Conservation (phyloP, 805 yeast genomes). For the Ogataea dorogensis region DNA sequence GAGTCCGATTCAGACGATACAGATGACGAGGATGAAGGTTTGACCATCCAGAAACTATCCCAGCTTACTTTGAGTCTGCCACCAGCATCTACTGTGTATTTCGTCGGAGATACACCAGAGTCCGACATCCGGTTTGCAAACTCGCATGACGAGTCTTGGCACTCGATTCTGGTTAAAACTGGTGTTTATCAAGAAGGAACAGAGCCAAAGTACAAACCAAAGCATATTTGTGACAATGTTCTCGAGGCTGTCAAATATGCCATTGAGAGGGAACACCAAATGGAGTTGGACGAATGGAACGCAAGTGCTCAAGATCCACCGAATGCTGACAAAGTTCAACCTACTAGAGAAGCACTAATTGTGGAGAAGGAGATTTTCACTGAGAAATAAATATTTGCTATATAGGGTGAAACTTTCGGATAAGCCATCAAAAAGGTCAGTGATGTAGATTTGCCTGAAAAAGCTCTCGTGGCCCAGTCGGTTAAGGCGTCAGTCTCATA, state of each 20-base stretch:
- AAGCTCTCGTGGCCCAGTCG: conserved; percentile 40
- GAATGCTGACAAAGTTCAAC: conserved; percentile 31
- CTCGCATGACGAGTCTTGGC: conserved; percentile 83
- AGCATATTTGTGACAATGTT: conserved; percentile 68
- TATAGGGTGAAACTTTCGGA: too few relatives aligned
- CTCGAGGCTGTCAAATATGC: conserved; percentile 82
- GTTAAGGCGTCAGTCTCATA: conserved; percentile 42
- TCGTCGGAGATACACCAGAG: conserved; percentile 90
- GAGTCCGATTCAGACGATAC: conserved; percentile 33
- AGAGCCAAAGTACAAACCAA: conserved; percentile 75
- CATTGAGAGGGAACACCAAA: conserved; percentile 73
- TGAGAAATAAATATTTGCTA: conserved; percentile 11
- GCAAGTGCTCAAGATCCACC: conserved; percentile 30
- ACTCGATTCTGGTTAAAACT: conserved; percentile 78
- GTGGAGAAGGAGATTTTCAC: conserved; percentile 37
- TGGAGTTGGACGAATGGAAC: conserved; percentile 76
- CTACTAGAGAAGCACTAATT: conserved; percentile 50
- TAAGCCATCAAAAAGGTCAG: too few relatives aligned
- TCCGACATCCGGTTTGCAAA: conserved; percentile 86
- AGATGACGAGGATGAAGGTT: conserved; percentile 37
- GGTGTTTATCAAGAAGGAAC: conserved; percentile 86
- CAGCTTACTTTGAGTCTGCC: conserved; percentile 57
- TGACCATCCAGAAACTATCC: conserved; percentile 45
- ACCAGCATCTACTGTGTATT: conserved; percentile 82
- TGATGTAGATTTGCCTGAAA: background rate